These are phyloP conservation scores for Blastocystis sp. DNA, from an alignment of 352 stramenopile species.

Conservation along the genomic window DNA sequence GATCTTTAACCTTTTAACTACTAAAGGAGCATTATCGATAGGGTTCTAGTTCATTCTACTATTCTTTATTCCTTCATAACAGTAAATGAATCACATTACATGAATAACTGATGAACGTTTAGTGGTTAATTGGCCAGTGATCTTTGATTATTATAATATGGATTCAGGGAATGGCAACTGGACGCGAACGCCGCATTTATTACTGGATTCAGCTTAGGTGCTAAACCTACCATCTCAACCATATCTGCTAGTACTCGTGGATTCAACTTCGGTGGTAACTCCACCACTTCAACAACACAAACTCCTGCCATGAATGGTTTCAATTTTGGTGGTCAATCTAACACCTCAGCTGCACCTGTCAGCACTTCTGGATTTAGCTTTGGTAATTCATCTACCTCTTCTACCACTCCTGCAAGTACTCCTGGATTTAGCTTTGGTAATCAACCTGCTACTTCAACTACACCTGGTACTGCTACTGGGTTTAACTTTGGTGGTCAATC, in stretches of 20 bases:
- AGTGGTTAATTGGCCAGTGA: too few species aligned
- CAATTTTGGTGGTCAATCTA: constrained; percentile 2
- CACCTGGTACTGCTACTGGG: background rate
- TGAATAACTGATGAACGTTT: too few species aligned
- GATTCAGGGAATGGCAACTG: too few species aligned
- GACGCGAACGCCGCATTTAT: too few species aligned
- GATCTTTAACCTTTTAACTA: too few species aligned
- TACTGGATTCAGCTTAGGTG: background rate
- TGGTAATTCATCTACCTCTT: background rate
- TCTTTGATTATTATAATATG: too few species aligned
- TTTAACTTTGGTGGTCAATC: constrained; percentile 12
- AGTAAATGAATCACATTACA: too few species aligned
- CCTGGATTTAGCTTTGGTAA: constrained; percentile 18
- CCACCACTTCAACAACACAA: background rate
- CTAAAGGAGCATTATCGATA: too few species aligned
- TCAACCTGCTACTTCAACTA: background rate
- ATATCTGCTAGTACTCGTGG: background rate
- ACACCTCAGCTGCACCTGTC: background rate
- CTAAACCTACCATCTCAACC: background rate
- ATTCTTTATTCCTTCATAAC: too few species aligned
- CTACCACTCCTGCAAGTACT: background rate
- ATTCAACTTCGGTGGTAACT: background rate
- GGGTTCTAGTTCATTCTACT: too few species aligned
- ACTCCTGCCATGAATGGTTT: background rate
- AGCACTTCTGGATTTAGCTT: background rate